Evolutionary conservation across 371 early-diverging fungal genomes (phyloP).

Genomic region (Mortierella sp.): DNA sequence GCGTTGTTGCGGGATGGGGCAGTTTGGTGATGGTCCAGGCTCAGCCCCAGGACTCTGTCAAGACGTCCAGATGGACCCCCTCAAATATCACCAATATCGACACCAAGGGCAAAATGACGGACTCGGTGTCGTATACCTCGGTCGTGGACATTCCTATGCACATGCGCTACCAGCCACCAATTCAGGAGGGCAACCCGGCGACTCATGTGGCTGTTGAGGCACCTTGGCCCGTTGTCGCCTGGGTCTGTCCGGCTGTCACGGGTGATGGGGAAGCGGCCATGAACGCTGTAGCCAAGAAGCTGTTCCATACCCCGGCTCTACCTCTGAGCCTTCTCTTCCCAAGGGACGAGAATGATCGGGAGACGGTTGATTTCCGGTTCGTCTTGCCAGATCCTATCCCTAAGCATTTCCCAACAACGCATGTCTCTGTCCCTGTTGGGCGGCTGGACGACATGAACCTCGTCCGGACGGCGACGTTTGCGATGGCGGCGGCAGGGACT

Average conservation of each 20-base stretch:
- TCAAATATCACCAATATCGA: slow-evolving; percentile 2
- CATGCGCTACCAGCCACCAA: slow-evolving; percentile 55
- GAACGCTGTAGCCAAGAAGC: slow-evolving; percentile 28
- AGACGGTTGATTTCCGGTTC: slow-evolving; percentile 34
- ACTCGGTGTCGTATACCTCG: slow-evolving; percentile 8
- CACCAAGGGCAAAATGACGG: not conserved
- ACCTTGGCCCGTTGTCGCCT: slow-evolving; percentile 53
- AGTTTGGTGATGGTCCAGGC: slow-evolving; percentile 53
- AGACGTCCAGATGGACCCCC: slow-evolving; percentile 45
- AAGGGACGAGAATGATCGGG: slow-evolving; percentile 1
- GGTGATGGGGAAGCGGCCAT: slow-evolving; percentile 1
- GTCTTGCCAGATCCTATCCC: slow-evolving; percentile 50
- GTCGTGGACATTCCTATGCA: slow-evolving; percentile 55
- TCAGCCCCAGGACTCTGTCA: slow-evolving; percentile 34
- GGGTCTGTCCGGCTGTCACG: slow-evolving; percentile 25
- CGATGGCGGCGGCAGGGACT: slow-evolving; percentile 40
- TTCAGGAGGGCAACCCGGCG: slow-evolving; percentile 22
- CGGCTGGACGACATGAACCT: slow-evolving; percentile 37
- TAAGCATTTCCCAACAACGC: slow-evolving; percentile 26
- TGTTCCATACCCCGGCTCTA: slow-evolving; percentile 41
- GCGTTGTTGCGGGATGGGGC: slow-evolving; percentile 54
- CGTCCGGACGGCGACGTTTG: slow-evolving; percentile 43
- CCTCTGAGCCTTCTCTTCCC: slow-evolving; percentile 43
- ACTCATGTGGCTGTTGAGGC: slow-evolving; percentile 36
- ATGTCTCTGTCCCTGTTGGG: slow-evolving; percentile 52